phyloP scores from a whole-genome alignment of 2,329 filamentous ascomycete genomes.

The Epichloe sibirici region DNA sequence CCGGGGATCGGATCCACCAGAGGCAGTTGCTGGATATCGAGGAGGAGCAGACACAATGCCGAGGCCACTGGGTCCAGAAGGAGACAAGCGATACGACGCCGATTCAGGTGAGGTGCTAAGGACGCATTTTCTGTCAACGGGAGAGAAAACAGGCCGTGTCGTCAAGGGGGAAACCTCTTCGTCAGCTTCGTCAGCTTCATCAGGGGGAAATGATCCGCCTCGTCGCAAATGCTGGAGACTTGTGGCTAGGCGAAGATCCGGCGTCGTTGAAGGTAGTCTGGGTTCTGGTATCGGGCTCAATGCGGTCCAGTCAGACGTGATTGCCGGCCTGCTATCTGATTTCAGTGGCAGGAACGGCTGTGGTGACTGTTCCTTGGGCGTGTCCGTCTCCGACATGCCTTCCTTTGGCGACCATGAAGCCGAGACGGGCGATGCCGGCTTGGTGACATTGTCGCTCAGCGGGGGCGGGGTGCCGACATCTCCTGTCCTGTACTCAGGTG shows the following conservation, averaged over 20 bases:
- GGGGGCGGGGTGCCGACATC: conserved; percentile 25
- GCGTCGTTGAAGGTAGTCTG: conserved; percentile 12
- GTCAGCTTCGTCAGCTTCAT: not conserved
- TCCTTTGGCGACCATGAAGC: conserved; percentile 26
- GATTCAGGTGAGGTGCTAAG: conserved; percentile 3
- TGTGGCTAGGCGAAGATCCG: conserved; percentile 13
- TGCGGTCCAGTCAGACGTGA: not conserved
- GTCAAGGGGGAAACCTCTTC: not conserved
- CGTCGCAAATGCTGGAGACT: conserved; percentile 13
- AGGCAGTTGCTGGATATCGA: conserved; percentile 10
- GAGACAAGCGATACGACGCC: not conserved
- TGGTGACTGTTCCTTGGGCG: conserved; percentile 7
- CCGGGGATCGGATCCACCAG: conserved; percentile 17
- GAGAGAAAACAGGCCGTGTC: conserved; percentile 4
- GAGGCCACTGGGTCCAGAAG: not conserved
- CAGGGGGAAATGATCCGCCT: not conserved
- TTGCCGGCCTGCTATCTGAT: not conserved
- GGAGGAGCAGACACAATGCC: not conserved
- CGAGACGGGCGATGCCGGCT: conserved; percentile 33
- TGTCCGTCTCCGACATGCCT: not conserved
- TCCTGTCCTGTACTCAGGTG: conserved; percentile 35
- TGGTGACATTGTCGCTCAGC: conserved; percentile 23
- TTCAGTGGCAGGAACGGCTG: conserved; percentile 5
- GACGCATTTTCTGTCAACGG: conserved; percentile 11
- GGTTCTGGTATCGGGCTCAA: conserved; percentile 15